phyloP scores from a whole-genome alignment of 2,329 filamentous ascomycete genomes.

The Colletotrichum neosansevieriae region DNA sequence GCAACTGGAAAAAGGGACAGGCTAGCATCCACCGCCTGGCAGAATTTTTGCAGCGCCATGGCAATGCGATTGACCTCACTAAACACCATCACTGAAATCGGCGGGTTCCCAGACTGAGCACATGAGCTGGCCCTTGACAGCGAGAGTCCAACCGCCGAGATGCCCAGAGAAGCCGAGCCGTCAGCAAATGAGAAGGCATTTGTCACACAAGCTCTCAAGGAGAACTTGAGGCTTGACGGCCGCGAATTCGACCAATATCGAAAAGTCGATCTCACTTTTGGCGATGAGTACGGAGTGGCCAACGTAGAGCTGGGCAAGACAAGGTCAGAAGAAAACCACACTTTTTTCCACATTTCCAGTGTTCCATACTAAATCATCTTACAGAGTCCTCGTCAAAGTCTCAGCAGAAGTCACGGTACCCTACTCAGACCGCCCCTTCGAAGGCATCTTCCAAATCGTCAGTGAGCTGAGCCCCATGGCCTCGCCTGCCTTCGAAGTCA shows the following conservation, averaged over 20 bases:
- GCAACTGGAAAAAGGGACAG: not conserved
- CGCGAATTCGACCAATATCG: slow-evolving; percentile 85
- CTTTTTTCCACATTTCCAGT: not conserved
- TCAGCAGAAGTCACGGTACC: slow-evolving; percentile 91
- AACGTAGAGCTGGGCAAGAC: slow-evolving; percentile 92
- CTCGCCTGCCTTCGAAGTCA: slow-evolving; percentile 88
- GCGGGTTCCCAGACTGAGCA: slow-evolving; percentile 1
- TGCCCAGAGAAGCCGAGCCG: slow-evolving; percentile 93
- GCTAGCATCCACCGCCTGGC: slow-evolving; percentile 60
- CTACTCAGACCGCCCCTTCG: slow-evolving; percentile 89
- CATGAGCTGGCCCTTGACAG: slow-evolving; percentile 39
- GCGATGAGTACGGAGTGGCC: slow-evolving; percentile 90
- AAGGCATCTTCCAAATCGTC: slow-evolving; percentile 93
- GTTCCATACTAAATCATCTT: slow-evolving; percentile 15
- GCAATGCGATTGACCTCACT: slow-evolving; percentile 41
- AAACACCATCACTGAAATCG: slow-evolving; percentile 35
- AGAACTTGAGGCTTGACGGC: slow-evolving; percentile 86
- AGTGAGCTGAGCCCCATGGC: slow-evolving; percentile 94
- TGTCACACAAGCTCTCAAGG: slow-evolving; percentile 82
- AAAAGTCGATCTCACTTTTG: slow-evolving; percentile 81
- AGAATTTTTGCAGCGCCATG: slow-evolving; percentile 54
- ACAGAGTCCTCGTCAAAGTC: slow-evolving; percentile 84
- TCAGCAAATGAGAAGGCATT: slow-evolving; percentile 92
- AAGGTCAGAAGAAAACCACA: slow-evolving; percentile 64
- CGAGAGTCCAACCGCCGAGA: slow-evolving; percentile 55